Conservation (phyloP, 257 asterid species). For the Solanum pennellii region DNA sequence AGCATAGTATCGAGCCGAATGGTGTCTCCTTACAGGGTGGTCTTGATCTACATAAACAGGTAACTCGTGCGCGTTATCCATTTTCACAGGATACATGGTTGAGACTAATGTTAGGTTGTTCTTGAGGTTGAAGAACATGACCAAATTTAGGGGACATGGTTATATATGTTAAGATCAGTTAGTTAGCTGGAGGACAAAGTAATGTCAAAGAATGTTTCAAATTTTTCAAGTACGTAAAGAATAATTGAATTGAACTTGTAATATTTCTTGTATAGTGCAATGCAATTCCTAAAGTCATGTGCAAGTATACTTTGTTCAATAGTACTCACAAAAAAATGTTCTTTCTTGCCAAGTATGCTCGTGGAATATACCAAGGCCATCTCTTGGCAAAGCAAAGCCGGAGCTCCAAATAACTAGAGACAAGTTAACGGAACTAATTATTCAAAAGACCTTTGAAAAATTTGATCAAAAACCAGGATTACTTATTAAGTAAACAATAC, state of each 20-base stretch:
- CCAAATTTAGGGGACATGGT: not conserved
- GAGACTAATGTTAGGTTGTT: not conserved
- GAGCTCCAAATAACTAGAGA: no score
- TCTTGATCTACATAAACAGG: constrained; percentile 19
- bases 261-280: not conserved
- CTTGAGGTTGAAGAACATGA: not conserved
- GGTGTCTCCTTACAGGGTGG: constrained; percentile 44
- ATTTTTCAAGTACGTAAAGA: not conserved
- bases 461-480: no score
- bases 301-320: not conserved
- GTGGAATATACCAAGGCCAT: not conserved
- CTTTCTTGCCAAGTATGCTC: not conserved
- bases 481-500: no score
- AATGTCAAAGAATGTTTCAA: not conserved
- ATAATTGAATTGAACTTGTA: not conserved
- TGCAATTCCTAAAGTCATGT: not conserved
- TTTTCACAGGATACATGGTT: not conserved
- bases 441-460: no score
- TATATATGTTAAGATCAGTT: not conserved
- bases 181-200: not conserved
- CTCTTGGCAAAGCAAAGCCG: not conserved
- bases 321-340: not conserved
- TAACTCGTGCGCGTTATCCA: constrained; percentile 14
- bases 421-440: no score
- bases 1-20: constrained; percentile 65